Percentiles rank a stretch among this genome's conserved stretches.
phyloP scores from a whole-genome alignment of 768 basidiomycete species.

The Rhizopogon salebrosus region DNA sequence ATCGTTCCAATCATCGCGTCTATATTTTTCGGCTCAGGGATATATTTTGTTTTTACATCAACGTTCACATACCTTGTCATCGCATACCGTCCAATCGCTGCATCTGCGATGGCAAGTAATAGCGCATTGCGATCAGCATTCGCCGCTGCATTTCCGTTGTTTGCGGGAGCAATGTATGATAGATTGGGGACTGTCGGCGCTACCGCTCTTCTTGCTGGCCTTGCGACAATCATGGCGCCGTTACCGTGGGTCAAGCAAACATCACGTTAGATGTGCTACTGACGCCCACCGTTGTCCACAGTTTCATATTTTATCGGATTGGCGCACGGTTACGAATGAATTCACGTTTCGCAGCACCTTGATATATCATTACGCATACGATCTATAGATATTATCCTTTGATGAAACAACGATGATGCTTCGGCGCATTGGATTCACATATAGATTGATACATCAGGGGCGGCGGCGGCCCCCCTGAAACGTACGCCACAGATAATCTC shows the following conservation, averaged over 20 bases:
- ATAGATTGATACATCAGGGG: neutral
- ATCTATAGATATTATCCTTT: neutral
- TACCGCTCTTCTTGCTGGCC: conserved; percentile 63
- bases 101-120: conserved; percentile 69
- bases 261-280: neutral
- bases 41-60: conserved; percentile 61
- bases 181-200: conserved; percentile 65
- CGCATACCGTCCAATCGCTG: conserved; percentile 45
- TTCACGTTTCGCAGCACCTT: conserved; percentile 36
- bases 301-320: conserved; percentile 44
- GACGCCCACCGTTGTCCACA: conserved; percentile 12
- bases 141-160: conserved; percentile 48
- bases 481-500: neutral
- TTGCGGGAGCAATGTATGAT: conserved; percentile 46
- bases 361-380: conserved; percentile 1
- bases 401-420: neutral
- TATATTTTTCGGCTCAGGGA: conserved; percentile 47
- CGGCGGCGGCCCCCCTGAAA: neutral
- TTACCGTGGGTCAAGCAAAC: conserved; percentile 41
- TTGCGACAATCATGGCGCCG: conserved; percentile 58
- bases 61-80: conserved; percentile 58
- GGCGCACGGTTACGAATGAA: conserved; percentile 38
- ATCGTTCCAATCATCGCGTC: conserved; percentile 41
- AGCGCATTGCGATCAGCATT: conserved; percentile 41
- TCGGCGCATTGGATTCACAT: neutral